Conservation (phyloP, 805 yeast genomes). For the Saturnispora dispora region DNA sequence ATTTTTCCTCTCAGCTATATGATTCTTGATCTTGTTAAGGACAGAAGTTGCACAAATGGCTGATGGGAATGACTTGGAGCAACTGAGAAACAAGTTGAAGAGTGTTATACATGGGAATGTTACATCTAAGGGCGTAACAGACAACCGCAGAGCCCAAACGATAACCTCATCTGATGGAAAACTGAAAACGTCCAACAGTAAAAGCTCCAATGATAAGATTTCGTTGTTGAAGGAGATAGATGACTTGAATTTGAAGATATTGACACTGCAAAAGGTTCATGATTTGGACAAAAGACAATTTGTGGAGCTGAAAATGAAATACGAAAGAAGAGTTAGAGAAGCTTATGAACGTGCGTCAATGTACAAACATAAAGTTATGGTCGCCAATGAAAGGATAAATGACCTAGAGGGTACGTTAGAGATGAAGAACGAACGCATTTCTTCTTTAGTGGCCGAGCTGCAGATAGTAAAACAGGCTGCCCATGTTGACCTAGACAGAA, state of each 20-base stretch:
- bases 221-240: constrained; percentile 3
- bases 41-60: neutral
- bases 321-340: neutral
- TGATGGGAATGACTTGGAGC: neutral
- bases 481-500: neutral
- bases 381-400: neutral
- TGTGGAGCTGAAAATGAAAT: neutral
- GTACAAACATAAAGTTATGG: neutral
- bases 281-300: neutral
- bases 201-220: neutral
- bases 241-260: neutral
- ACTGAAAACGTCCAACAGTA: neutral
- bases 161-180: neutral
- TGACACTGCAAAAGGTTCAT: neutral
- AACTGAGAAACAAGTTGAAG: constrained; percentile 42
- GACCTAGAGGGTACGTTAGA: constrained; percentile 7
- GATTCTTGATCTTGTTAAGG: neutral
- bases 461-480: neutral
- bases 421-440: constrained; percentile 9
- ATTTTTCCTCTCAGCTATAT: neutral
- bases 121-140: constrained; percentile 25
- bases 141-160: neutral
- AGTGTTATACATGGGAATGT: constrained; percentile 71
- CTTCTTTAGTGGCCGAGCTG: neutral
- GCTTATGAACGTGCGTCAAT: neutral